phyloP scores from a whole-genome alignment of 768 basidiomycete species.

The Asterophora parasitica region DNA sequence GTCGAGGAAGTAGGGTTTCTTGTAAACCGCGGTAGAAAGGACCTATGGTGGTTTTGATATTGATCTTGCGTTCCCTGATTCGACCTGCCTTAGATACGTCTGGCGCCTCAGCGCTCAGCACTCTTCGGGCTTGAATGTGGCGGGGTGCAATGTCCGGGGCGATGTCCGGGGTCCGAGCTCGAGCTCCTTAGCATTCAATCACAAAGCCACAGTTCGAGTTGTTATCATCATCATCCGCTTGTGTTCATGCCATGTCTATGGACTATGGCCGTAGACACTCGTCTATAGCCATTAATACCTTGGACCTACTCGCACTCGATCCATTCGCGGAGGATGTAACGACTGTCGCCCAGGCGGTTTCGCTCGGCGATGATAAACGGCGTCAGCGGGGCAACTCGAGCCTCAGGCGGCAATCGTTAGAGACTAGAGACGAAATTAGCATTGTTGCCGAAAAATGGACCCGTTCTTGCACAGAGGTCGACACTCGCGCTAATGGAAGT shows the following conservation, averaged over 20 bases:
- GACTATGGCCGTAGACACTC: constrained; percentile 10
- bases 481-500: background rate
- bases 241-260: constrained; percentile 12
- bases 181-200: too few species aligned
- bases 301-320: constrained; percentile 8
- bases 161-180: constrained; percentile 17
- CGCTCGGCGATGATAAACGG: constrained; percentile 2
- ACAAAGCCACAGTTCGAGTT: too few species aligned
- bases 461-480: constrained; percentile 23
- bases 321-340: constrained; percentile 11
- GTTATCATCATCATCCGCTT: too few species aligned
- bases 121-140: background rate
- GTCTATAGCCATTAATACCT: constrained; percentile 10
- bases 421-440: constrained; percentile 2
- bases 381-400: background rate
- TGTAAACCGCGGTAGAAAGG: too few species aligned
- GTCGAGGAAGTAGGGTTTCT: constrained; percentile 5
- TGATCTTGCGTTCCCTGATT: background rate
- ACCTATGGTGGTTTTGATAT: background rate
- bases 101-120: too few species aligned
- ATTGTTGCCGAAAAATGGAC: constrained; percentile 10
- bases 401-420: background rate
- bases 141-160: background rate
- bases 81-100: too few species aligned
- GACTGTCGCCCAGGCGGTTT: background rate